Conservation (phyloP, 768 basidiomycete species). For the Boletus rubescentipes region DNA sequence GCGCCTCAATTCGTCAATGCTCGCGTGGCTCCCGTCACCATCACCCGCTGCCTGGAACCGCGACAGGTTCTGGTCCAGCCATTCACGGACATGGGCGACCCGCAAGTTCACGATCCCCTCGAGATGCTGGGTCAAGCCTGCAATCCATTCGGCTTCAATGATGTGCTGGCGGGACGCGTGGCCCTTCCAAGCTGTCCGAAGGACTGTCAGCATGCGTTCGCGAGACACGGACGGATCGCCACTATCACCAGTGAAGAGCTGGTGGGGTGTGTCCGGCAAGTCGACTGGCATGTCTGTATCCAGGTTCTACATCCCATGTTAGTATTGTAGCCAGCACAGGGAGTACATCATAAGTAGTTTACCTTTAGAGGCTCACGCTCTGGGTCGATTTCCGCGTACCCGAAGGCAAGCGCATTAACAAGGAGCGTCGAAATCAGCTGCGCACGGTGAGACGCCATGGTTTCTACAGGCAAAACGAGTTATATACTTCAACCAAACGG, state of each 20-base stretch:
- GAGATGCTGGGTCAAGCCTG: constrained; percentile 39
- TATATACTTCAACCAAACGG: neutral
- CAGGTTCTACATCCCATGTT: constrained; percentile 41
- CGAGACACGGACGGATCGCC: constrained; percentile 17
- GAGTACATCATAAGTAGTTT: neutral
- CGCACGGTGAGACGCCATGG: constrained; percentile 48
- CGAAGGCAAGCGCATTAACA: constrained; percentile 48
- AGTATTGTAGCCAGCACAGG: neutral
- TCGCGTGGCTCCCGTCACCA: constrained; percentile 31
- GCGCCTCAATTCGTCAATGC: constrained; percentile 45
- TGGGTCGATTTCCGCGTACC: constrained; percentile 45
- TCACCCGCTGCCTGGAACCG: constrained; percentile 39
- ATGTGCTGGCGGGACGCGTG: constrained; percentile 19
- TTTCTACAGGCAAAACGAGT: constrained; percentile 35
- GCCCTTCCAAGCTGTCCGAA: constrained; percentile 20
- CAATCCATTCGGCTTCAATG: constrained; percentile 38
- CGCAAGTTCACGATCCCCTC: constrained; percentile 41
- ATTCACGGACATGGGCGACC: constrained; percentile 46
- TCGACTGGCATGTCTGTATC: constrained; percentile 47
- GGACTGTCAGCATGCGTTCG: constrained; percentile 9
- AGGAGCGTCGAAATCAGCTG: constrained; percentile 43
- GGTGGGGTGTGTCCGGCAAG: constrained; percentile 35
- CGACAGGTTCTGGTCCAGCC: constrained; percentile 49
- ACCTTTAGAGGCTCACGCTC: constrained; percentile 53
- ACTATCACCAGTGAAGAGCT: constrained; percentile 34